These are phyloP conservation scores for Aspergillus coremiiformis DNA, from an alignment of 495 filamentous ascomycete species.

Conservation along the genomic window DNA sequence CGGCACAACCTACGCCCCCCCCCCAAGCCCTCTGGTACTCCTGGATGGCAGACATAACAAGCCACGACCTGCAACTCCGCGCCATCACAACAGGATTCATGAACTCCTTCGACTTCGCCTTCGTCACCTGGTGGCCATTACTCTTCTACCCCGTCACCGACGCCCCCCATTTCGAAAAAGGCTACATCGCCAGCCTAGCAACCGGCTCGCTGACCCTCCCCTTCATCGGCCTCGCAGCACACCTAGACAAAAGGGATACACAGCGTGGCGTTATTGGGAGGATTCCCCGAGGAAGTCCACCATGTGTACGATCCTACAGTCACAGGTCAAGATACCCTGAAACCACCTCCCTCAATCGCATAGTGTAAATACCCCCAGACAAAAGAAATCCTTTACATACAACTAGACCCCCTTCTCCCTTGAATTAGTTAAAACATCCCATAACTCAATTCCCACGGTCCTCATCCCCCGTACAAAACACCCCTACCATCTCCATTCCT, in stretches of 20 bases:
- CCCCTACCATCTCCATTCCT: too few relatives aligned
- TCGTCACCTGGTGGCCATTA: constrained; percentile 34
- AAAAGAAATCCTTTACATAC: not conserved
- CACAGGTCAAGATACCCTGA: too few relatives aligned
- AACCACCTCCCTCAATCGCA: too few relatives aligned
- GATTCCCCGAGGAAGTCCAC: not conserved
- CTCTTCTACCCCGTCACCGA: constrained; percentile 30
- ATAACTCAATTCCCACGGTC: too few relatives aligned
- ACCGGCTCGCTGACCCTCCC: constrained; percentile 26
- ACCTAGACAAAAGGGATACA: constrained; percentile 26
- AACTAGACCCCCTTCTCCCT: too few relatives aligned
- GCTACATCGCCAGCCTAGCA: constrained; percentile 30
- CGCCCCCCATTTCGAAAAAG: constrained; percentile 27
- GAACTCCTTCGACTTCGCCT: constrained; percentile 34
- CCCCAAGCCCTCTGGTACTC: constrained; percentile 34
- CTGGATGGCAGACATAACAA: constrained; percentile 31
- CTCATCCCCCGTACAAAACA: too few relatives aligned
- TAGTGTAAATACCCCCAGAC: too few relatives aligned
- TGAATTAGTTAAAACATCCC: too few relatives aligned
- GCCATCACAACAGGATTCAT: constrained; percentile 33
- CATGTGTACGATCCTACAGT: not conserved
- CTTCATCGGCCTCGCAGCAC: constrained; percentile 23
- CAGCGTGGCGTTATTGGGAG: constrained; percentile 20
- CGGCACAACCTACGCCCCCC: constrained; percentile 29
- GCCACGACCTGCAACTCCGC: constrained; percentile 27